Evolutionary conservation across 1,139 yeast genomes (phyloP).

Genomic region (Debaryomyces udenii): DNA sequence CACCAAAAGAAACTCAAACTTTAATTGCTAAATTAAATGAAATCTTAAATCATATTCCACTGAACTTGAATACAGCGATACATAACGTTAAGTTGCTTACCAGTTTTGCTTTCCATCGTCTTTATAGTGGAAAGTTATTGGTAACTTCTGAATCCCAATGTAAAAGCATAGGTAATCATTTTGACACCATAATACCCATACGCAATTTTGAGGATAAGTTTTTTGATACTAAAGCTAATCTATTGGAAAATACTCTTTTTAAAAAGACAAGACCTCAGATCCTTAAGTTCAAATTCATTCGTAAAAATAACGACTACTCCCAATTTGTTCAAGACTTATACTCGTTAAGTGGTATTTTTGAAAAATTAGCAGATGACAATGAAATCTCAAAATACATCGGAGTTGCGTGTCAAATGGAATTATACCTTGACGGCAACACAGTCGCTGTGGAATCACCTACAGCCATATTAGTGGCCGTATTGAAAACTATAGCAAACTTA

Average conservation of each 20-base stretch:
- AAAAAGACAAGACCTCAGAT: constrained; percentile 26
- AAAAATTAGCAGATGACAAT: constrained; percentile 13
- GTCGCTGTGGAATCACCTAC: constrained; percentile 31
- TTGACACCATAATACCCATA: constrained; percentile 20
- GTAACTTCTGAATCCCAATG: constrained; percentile 15
- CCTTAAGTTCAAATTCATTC: constrained; percentile 31
- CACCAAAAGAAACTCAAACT: constrained; percentile 24
- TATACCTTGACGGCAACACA: constrained; percentile 33
- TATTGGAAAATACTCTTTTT: constrained; percentile 20
- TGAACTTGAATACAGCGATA: background rate
- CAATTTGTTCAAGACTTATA: constrained; percentile 29
- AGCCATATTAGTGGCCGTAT: constrained; percentile 30
- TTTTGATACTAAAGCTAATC: constrained; percentile 14
- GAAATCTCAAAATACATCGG: constrained; percentile 22
- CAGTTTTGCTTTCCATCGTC: constrained; percentile 21
- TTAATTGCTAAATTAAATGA: constrained; percentile 4
- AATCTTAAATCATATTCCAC: background rate
- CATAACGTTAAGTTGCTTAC: constrained; percentile 9
- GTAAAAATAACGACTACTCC: constrained; percentile 34
- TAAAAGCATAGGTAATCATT: constrained; percentile 13
- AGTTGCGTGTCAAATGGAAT: constrained; percentile 24
- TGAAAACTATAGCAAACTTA: constrained; percentile 29
- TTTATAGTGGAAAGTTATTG: constrained; percentile 25
- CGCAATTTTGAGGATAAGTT: constrained; percentile 21
- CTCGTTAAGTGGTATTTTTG: constrained; percentile 26